These are phyloP conservation scores for Citrus medica DNA, from an alignment of 345 rosid genomes.

Conservation along the genomic window DNA sequence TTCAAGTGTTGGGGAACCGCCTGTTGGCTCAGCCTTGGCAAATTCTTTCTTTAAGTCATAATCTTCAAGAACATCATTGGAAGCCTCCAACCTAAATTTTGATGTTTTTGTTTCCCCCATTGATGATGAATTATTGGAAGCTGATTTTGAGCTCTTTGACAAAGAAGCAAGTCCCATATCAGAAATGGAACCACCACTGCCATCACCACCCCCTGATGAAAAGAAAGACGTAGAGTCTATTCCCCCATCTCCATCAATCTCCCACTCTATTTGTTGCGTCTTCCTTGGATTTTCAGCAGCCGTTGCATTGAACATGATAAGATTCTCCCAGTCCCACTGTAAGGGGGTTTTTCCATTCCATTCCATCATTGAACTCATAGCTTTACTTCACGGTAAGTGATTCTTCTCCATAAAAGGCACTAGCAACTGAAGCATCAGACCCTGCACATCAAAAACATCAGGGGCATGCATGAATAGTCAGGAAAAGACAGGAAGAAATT, in stretches of 20 bases:
- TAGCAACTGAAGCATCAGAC: slow-evolving; percentile 14
- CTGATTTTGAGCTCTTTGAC: slow-evolving; percentile 69
- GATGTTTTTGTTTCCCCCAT: slow-evolving; percentile 43
- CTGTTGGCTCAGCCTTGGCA: slow-evolving; percentile 18
- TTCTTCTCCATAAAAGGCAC: slow-evolving; percentile 17
- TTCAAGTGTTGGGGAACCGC: slow-evolving; percentile 47
- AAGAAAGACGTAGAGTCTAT: slow-evolving; percentile 55
- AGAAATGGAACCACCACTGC: slow-evolving; percentile 58
- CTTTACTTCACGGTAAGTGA: slow-evolving; percentile 6
- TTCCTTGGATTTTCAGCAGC: slow-evolving; percentile 54
- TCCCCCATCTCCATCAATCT: slow-evolving; percentile 57
- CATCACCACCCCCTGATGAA: slow-evolving; percentile 47
- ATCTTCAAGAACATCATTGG: slow-evolving; percentile 41
- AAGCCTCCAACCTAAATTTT: slow-evolving; percentile 39
- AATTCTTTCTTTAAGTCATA: slow-evolving; percentile 35
- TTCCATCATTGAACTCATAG: slow-evolving; percentile 66
- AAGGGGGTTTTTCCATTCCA: slow-evolving; percentile 66
- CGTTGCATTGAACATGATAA: slow-evolving; percentile 49
- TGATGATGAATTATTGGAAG: slow-evolving; percentile 65
- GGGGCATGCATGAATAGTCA: not conserved
- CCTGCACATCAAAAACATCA: slow-evolving; percentile 24
- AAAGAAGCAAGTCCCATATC: slow-evolving; percentile 61
- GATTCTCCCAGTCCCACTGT: slow-evolving; percentile 87
- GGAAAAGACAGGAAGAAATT: not conserved
- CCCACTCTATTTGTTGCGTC: slow-evolving; percentile 52